A percentile compares a stretch with the other conserved stretches of the same genome.
Conservation (phyloP, 2,329 filamentous ascomycete genomes). For the Trichoderma sp. region DNA sequence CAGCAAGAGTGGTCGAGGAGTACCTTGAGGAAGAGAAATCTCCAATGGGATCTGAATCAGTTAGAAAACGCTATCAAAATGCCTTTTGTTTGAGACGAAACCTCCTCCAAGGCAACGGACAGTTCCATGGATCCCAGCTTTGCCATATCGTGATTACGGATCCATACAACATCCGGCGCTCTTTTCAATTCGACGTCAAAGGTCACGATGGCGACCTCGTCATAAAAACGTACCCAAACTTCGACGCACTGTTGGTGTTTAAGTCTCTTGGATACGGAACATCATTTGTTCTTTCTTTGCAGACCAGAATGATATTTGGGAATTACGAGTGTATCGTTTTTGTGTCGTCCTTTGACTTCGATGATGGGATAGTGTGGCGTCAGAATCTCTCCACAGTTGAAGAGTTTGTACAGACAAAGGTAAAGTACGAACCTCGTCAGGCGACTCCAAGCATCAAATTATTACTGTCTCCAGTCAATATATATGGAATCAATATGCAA, state of each 20-base stretch:
- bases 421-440: background rate
- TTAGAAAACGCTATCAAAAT: background rate
- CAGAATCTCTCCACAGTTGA: background rate
- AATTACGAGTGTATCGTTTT: too few relatives aligned
- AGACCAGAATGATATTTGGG: background rate
- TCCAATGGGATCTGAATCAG: background rate
- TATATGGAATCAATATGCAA: background rate
- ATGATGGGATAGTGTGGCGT: background rate
- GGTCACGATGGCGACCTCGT: background rate
- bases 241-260: background rate
- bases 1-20: background rate
- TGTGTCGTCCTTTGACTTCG: too few relatives aligned
- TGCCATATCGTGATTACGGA: background rate
- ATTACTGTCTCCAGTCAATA: background rate
- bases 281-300: background rate
- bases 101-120: background rate
- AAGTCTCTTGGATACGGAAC: background rate
- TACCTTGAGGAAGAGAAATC: background rate
- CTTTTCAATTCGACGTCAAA: background rate
- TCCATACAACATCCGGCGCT: background rate
- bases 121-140: background rate
- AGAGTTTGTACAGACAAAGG: background rate
- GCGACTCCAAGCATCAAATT: background rate
- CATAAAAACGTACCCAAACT: background rate
- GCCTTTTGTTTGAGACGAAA: background rate